Evolutionary conservation across 441 rosid species (phyloP).

Genomic region (Pelargonium australe): DNA sequence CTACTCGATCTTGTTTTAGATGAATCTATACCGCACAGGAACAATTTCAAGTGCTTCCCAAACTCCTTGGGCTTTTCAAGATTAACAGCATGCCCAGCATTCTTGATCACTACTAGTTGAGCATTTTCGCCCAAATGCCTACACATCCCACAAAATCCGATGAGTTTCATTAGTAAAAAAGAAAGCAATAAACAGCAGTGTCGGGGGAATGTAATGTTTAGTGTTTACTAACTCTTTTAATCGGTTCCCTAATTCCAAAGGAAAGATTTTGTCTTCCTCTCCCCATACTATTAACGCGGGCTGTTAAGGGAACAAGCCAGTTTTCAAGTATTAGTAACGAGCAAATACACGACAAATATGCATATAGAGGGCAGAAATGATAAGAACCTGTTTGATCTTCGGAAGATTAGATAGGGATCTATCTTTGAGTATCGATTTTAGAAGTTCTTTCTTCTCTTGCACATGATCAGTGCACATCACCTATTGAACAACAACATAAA

Average conservation of each 20-base stretch:
- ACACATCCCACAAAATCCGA: background rate
- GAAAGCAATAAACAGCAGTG: background rate
- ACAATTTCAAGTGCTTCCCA: constrained; percentile 41
- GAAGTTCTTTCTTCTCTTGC: constrained; percentile 24
- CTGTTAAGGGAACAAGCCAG: constrained; percentile 23
- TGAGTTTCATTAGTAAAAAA: background rate
- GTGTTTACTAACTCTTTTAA: constrained; percentile 34
- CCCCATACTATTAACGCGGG: constrained; percentile 74
- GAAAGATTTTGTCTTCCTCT: constrained; percentile 60
- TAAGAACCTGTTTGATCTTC: constrained; percentile 18
- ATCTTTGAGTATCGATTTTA: constrained; percentile 15
- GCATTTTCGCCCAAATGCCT: constrained; percentile 65
- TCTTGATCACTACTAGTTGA: constrained; percentile 43
- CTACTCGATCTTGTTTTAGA: background rate
- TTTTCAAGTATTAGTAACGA: background rate
- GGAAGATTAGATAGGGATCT: constrained; percentile 19
- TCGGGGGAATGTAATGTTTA: background rate
- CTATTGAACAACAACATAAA: constrained; percentile 12
- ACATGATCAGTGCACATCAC: constrained; percentile 21
- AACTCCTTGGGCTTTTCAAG: constrained; percentile 48
- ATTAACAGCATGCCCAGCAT: constrained; percentile 55
- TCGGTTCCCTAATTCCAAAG: constrained; percentile 51
- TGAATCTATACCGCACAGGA: constrained; percentile 23
- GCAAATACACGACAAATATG: too few relatives aligned
- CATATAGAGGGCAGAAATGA: background rate